Conservation (phyloP, 2,329 filamentous ascomycete species). For the Cladosporium oxysporum region DNA sequence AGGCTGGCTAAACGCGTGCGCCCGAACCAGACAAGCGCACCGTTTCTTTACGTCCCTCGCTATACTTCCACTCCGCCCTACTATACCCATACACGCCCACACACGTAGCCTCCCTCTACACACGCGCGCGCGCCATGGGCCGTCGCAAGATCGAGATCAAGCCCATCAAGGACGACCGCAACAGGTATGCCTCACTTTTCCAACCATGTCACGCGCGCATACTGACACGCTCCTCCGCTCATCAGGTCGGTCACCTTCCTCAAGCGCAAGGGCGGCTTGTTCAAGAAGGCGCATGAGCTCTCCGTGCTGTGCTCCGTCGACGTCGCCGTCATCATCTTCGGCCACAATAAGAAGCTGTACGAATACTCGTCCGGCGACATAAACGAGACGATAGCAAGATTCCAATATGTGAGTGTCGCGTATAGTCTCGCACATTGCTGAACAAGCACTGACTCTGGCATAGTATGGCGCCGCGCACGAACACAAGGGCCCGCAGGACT, state of each 20-base stretch:
- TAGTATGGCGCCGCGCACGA: constrained; percentile 93
- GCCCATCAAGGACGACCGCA: constrained; percentile 71
- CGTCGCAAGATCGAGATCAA: constrained; percentile 99
- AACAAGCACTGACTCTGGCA: constrained; percentile 30
- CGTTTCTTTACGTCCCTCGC: constrained; percentile 1
- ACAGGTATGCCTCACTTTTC: constrained; percentile 18
- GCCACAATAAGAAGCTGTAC: constrained; percentile 98
- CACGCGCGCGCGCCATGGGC: constrained; percentile 65
- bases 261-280: constrained; percentile 96
- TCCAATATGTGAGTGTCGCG: constrained; percentile 76
- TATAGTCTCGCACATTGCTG: constrained; percentile 10
- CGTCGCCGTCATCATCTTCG: constrained; percentile 97
- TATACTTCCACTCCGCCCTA: neutral
- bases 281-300: constrained; percentile 99
- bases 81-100: neutral
- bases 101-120: neutral
- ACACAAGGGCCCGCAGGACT: constrained; percentile 93
- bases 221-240: constrained; percentile 17
- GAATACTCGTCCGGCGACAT: constrained; percentile 96
- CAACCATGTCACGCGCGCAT: constrained; percentile 7
- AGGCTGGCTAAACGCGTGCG: constrained; percentile 8
- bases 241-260: constrained; percentile 68
- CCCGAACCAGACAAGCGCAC: constrained; percentile 1
- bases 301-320: constrained; percentile 98
- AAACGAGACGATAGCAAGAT: constrained; percentile 82